Percentiles rank a stretch among this genome's conserved stretches.
Conservation (phyloP, 352 stramenopile species). For the Phytopythium montanum region DNA sequence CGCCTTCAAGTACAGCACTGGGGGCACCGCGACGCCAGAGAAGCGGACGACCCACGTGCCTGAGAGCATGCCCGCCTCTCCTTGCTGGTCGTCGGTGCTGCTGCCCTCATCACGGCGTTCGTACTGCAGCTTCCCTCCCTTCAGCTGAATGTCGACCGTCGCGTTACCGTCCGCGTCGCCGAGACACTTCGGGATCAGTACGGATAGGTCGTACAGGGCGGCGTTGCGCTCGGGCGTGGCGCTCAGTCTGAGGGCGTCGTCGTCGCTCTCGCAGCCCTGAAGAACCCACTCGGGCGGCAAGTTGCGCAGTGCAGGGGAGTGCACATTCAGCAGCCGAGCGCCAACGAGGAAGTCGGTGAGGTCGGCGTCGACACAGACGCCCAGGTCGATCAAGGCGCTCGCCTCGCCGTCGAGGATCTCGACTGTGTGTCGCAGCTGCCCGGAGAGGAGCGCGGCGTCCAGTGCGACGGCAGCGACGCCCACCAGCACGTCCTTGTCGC, state of each 20-base stretch:
- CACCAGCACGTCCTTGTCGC: constrained; percentile 29
- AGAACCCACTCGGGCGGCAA: constrained; percentile 48
- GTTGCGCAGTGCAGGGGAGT: constrained; percentile 28
- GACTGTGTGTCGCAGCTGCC: constrained; percentile 17
- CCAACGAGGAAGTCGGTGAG: constrained; percentile 44
- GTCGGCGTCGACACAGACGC: constrained; percentile 42
- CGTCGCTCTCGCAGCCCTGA: constrained; percentile 29
- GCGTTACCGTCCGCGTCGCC: neutral
- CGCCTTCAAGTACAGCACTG: constrained; percentile 50
- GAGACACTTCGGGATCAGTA: neutral
- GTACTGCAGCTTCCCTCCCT: constrained; percentile 45
- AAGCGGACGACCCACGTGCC: constrained; percentile 53
- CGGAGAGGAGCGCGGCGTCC: constrained; percentile 21
- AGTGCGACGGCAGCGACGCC: constrained; percentile 35
- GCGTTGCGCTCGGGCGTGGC: constrained; percentile 32
- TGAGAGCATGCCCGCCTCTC: constrained; percentile 13
- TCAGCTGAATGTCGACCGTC: constrained; percentile 13
- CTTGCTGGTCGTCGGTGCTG: constrained; percentile 13
- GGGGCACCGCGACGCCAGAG: constrained; percentile 13
- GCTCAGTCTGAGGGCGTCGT: constrained; percentile 43
- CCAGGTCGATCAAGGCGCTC: constrained; percentile 33
- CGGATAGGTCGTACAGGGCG: constrained; percentile 38
- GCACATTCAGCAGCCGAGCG: constrained; percentile 34
- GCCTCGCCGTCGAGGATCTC: constrained; percentile 9
- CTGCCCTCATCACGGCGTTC: neutral